Evolutionary conservation across 192 early-diverging fungal genomes (phyloP), one percentile per base, ranked within the genome.

Genomic region (Mortierella hygrophila): DNA sequence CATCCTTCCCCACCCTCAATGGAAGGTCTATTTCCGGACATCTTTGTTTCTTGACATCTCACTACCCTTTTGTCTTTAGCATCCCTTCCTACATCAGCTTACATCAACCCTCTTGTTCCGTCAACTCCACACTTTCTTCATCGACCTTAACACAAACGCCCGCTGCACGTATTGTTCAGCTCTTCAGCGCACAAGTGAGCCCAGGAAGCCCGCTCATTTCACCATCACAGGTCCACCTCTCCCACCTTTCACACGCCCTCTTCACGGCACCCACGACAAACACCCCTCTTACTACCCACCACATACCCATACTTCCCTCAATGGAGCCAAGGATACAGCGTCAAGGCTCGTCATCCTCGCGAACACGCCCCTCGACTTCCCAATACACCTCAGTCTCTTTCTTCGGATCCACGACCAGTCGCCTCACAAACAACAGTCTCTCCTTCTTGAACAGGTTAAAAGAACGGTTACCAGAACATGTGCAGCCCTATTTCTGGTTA

Each of bases 401-500:
- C 9, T 80, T 80, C 41, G 74, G 78, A 46, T 71, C 77, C 6
- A 72, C 69, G 5, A 68, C 84, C 4, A 32, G 46, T 15, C 49
- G 52, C 37, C 79, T 82, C 68, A 72, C 85, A 41, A 55, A 41
- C n/a, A 63, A 73, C 49, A 52, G 54, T 41, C 1, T 80, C 13
- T n/a, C 46, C 5, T 32, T 60, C 5, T 60, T 82, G 10, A 79
- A 72, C 38, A 15, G 38, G 4, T 1, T 80, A 8, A 71, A 70
- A 29, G 79, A 79, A 2, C 29, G 44, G 52, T 35, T 78, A 16
- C 80, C 76, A 7, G 77, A 71, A 32, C 46, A 63, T 52, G 57
- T 71, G 1, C 57, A 82, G 54, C 78, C 79, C 6, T 85, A 65
- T 54, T 80, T 87, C 9, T 89, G 82, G 79, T 38, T 83, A 3